phyloP scores from a whole-genome alignment of 345 rosid genomes.

The Eucalyptus polybractea region DNA sequence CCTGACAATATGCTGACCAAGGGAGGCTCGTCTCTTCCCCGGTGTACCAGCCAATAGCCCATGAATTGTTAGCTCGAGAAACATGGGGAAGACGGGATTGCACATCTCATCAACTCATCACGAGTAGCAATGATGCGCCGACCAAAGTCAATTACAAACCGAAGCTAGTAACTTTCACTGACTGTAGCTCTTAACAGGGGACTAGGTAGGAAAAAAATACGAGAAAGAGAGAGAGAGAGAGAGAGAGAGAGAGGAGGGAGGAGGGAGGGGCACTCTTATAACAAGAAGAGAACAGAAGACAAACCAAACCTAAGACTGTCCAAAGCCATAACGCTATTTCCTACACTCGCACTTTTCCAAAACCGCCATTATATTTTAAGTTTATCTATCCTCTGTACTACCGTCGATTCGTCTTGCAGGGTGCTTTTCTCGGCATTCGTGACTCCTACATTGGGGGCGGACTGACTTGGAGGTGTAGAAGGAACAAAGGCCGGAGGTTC shows the following conservation, averaged over 20 bases:
- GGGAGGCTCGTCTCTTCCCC: background rate
- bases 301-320: background rate
- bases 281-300: background rate
- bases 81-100: background rate
- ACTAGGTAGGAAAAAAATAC: background rate
- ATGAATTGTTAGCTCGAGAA: background rate
- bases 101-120: background rate
- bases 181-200: background rate
- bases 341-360: background rate
- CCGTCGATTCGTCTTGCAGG: constrained; percentile 15
- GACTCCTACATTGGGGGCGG: background rate
- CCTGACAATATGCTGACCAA: background rate
- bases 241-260: background rate
- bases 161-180: background rate
- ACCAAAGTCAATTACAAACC: background rate
- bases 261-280: background rate
- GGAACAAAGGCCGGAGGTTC: background rate
- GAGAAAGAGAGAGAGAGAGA: background rate
- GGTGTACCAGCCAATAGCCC: background rate
- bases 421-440: constrained; percentile 10
- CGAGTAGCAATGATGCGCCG: background rate
- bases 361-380: constrained; percentile 30
- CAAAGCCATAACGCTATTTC: background rate
- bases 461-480: background rate
- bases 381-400: constrained; percentile 33